Evolutionary conservation across 2,329 filamentous ascomycete species (phyloP).

Genomic region (Teratosphaeria nubilosa): DNA sequence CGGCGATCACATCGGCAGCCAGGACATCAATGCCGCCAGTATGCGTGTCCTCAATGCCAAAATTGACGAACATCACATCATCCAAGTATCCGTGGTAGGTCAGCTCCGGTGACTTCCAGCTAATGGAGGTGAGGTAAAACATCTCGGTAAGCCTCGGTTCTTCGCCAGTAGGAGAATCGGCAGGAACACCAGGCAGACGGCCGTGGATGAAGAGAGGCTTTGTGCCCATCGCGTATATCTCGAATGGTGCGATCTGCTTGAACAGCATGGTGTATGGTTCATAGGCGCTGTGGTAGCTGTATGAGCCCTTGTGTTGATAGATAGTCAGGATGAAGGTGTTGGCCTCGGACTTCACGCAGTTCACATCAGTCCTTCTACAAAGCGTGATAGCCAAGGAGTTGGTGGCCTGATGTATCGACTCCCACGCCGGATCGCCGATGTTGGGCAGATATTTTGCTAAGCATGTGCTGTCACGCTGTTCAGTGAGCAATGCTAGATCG

Average conservation of each 20-base stretch:
- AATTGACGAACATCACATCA: conserved; percentile 45
- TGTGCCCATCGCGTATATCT: conserved; percentile 39
- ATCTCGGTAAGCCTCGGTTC: conserved; percentile 37
- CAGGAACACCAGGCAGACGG: conserved; percentile 25
- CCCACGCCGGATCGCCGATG: conserved; percentile 8
- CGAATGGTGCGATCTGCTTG: conserved; percentile 39
- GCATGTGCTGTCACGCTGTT: conserved; percentile 35
- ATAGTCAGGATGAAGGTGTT: conserved; percentile 49
- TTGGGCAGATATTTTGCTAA: conserved; percentile 38
- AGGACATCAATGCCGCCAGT: conserved; percentile 43
- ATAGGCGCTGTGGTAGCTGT: conserved; percentile 41
- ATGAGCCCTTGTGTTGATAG: conserved; percentile 46
- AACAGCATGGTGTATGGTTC: conserved; percentile 49
- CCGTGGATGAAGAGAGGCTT: conserved; percentile 49
- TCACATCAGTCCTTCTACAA: conserved; percentile 38
- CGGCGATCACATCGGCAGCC: conserved; percentile 40
- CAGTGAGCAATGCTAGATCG: conserved; percentile 35
- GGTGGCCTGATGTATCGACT: conserved; percentile 48
- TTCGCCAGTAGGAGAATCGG: conserved; percentile 4
- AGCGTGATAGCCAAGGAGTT: conserved; percentile 49
- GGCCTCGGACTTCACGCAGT: conserved; percentile 31
- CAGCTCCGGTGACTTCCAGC: conserved; percentile 40
- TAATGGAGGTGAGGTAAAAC: conserved; percentile 49
- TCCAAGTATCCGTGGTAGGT: conserved; percentile 49
- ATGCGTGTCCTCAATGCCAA: conserved; percentile 46